Evolutionary conservation across 768 basidiomycete genomes (phyloP).

Genomic region (Serendipita sp.): DNA sequence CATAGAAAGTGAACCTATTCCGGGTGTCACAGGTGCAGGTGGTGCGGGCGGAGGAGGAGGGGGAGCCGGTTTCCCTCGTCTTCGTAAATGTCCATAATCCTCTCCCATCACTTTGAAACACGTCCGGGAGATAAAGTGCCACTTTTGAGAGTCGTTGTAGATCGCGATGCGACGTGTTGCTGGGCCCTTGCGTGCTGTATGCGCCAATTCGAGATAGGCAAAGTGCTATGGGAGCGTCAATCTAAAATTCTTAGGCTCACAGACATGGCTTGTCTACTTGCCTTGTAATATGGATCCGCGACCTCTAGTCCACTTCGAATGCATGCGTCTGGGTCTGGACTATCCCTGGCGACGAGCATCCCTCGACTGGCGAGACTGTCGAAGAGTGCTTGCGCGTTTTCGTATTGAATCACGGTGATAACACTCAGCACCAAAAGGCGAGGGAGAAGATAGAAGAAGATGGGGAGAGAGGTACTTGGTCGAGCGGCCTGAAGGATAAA

Average conservation of each 20-base stretch:
- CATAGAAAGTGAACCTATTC: background rate
- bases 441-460: background rate
- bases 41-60: conserved; percentile 12
- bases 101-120: conserved; percentile 42
- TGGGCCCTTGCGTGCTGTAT: conserved; percentile 31
- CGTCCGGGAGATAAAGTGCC: conserved; percentile 43
- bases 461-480: conserved; percentile 2
- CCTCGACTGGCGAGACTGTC: background rate
- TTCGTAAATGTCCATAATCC: conserved; percentile 52
- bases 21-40: conserved; percentile 11
- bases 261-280: background rate
- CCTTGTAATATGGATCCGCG: conserved; percentile 25
- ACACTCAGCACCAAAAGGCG: background rate
- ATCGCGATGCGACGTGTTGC: conserved; percentile 34
- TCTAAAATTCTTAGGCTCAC: background rate
- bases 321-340: conserved; percentile 37
- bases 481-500: conserved; percentile 1
- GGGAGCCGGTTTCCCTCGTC: conserved; percentile 32
- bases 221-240: conserved; percentile 28
- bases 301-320: conserved; percentile 52
- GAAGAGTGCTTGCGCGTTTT: conserved; percentile 1
- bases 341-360: conserved; percentile 22
- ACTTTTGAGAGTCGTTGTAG: conserved; percentile 52
- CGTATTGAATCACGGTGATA: background rate
- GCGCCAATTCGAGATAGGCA: conserved; percentile 47